A percentile compares a stretch with the other conserved stretches of the same genome.
phyloP scores from a whole-genome alignment of 2,329 filamentous ascomycete species.

The Rhexocercosporidium sp. region DNA sequence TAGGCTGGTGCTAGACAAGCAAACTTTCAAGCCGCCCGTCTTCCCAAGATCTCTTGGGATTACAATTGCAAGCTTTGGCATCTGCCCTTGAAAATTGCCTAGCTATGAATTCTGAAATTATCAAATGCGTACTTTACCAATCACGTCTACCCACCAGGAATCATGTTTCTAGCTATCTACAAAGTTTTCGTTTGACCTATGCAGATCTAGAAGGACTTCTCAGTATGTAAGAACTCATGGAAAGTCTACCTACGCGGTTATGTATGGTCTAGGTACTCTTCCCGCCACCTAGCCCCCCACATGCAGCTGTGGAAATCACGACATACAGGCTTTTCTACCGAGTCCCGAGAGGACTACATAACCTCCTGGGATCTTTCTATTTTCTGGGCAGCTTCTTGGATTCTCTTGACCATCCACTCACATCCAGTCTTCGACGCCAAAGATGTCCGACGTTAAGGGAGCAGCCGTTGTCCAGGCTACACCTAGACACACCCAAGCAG shows the following conservation, averaged over 20 bases:
- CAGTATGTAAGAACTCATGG: neutral
- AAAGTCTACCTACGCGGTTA: neutral
- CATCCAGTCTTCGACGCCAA: neutral
- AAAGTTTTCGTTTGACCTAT: neutral
- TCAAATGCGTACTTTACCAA: too few relatives aligned
- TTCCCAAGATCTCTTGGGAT: too few relatives aligned
- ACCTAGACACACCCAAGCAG: neutral
- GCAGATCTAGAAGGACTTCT: neutral
- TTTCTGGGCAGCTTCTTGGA: slow-evolving; percentile 6
- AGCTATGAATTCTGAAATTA: too few relatives aligned
- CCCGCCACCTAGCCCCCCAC: neutral
- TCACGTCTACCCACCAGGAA: too few relatives aligned
- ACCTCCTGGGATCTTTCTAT: neutral
- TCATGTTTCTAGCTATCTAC: too few relatives aligned
- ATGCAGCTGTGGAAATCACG: neutral
- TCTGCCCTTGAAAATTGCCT: too few relatives aligned
- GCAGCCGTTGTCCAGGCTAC: neutral
- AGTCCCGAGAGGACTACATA: neutral
- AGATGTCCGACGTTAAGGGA: slow-evolving; percentile 14
- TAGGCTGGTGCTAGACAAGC: neutral
- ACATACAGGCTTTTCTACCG: neutral
- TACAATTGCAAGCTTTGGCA: too few relatives aligned
- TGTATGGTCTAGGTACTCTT: neutral
- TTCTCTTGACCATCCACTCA: slow-evolving; percentile 8
- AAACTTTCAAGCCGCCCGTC: neutral